phyloP scores from a whole-genome alignment of 768 basidiomycete species.

The Russula brevipes region DNA sequence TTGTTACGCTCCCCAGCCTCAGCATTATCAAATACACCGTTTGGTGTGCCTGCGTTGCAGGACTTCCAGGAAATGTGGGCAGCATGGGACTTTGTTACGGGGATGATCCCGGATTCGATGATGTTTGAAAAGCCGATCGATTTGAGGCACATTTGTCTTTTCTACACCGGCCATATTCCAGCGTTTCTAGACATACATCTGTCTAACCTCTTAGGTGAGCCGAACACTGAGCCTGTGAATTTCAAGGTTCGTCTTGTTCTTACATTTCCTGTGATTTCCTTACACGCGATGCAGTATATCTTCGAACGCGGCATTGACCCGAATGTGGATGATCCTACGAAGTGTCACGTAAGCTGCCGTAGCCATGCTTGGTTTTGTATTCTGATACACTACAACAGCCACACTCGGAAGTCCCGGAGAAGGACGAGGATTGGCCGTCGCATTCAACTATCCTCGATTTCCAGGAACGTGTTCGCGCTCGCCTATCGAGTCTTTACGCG shows the following conservation, averaged over 20 bases:
- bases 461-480: conserved; percentile 67
- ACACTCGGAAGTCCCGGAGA: conserved; percentile 82
- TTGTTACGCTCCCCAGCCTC: conserved; percentile 42
- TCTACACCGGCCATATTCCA: conserved; percentile 93
- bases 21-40: conserved; percentile 38
- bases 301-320: conserved; percentile 97
- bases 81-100: conserved; percentile 81
- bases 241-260: conserved; percentile 53
- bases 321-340: conserved; percentile 80
- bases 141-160: conserved; percentile 92
- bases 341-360: conserved; percentile 64
- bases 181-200: conserved; percentile 90
- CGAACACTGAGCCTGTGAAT: conserved; percentile 76
- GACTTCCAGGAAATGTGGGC: conserved; percentile 88
- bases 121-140: conserved; percentile 89
- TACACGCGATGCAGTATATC: conserved; percentile 45
- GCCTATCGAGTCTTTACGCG: conserved; percentile 69
- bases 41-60: conserved; percentile 61
- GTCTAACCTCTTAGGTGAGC: conserved; percentile 65
- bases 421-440: conserved; percentile 82
- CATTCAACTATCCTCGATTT: conserved; percentile 67
- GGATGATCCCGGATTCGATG: conserved; percentile 86
- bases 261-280: not conserved
- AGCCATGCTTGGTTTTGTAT: not conserved
- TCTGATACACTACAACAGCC: conserved; percentile 41